These are phyloP conservation scores for Zostera marina DNA, from an alignment of 116 monocot species.

Conservation along the genomic window DNA sequence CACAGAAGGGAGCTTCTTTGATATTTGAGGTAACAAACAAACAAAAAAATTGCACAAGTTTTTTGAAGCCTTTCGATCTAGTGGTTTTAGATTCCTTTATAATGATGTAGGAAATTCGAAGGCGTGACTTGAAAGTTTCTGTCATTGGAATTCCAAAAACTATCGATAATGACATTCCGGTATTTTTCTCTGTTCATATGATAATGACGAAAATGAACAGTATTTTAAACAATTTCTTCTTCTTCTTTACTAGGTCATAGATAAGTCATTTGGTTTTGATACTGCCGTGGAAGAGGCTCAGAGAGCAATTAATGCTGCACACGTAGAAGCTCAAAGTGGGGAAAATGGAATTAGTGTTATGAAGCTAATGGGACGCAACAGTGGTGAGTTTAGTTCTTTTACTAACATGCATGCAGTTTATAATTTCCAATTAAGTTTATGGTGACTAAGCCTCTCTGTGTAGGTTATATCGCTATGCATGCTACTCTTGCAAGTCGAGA, in stretches of 20 bases:
- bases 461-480: conserved; percentile 85
- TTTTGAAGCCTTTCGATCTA: not conserved
- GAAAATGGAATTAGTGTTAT: conserved; percentile 84
- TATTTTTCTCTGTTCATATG: conserved; percentile 2
- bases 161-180: conserved; percentile 61
- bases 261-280: conserved; percentile 90
- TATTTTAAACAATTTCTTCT: not conserved
- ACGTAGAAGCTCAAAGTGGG: conserved; percentile 71
- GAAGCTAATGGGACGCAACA: conserved; percentile 85
- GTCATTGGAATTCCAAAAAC: conserved; percentile 51
- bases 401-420: not conserved
- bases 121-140: conserved; percentile 41
- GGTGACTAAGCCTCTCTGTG: not conserved
- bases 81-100: not conserved
- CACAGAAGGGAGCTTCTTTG: conserved; percentile 44
- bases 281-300: conserved; percentile 94
- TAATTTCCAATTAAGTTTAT: not conserved
- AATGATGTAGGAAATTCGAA: conserved; percentile 34
- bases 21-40: conserved; percentile 38
- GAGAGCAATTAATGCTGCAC: conserved; percentile 79
- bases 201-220: not conserved
- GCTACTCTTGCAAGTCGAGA: conserved; percentile 80
- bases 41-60: conserved; percentile 1
- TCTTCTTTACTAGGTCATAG: conserved; percentile 42
- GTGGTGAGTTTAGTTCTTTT: conserved; percentile 26